Percentiles rank a stretch among this genome's conserved stretches.
Evolutionary conservation across 495 filamentous ascomycete genomes (phyloP).

Genomic region (Daldinia decipiens): DNA sequence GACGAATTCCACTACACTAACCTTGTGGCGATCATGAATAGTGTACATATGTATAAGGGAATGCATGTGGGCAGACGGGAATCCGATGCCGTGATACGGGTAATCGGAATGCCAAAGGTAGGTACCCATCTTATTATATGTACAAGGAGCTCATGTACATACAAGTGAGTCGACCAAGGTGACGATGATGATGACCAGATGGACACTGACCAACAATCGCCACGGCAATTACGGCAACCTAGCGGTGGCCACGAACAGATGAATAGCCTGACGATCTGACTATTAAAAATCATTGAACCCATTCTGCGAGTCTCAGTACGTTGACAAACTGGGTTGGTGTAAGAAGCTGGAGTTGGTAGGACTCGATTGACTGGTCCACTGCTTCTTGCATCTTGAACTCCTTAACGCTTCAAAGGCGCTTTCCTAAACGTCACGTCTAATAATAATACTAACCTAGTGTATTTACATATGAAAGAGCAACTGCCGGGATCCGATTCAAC

Average conservation of each 20-base stretch:
- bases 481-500: conserved; percentile 1
- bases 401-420: conserved; percentile 17
- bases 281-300: too few relatives aligned
- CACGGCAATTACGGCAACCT: conserved; percentile 29
- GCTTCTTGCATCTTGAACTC: conserved; percentile 15
- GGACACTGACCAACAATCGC: conserved; percentile 3
- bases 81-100: conserved; percentile 39
- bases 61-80: conserved; percentile 4
- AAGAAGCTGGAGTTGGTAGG: conserved; percentile 5
- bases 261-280: conserved; percentile 13
- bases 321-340: conserved; percentile 11
- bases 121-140: too few relatives aligned
- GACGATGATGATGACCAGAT: background rate
- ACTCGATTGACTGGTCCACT: conserved; percentile 18
- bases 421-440: too few relatives aligned
- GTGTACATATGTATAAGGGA: background rate
- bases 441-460: too few relatives aligned
- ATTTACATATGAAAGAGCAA: background rate
- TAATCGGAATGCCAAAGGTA: conserved; percentile 35
- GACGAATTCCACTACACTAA: conserved; percentile 26
- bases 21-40: conserved; percentile 24
- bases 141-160: too few relatives aligned
- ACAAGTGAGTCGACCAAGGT: background rate
- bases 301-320: conserved; percentile 21
- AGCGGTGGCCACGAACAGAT: background rate